A percentile compares a stretch with the other conserved stretches of the same genome.
Conservation (phyloP, 73 alveolate species). For the Paramecium tetraurelia region DNA sequence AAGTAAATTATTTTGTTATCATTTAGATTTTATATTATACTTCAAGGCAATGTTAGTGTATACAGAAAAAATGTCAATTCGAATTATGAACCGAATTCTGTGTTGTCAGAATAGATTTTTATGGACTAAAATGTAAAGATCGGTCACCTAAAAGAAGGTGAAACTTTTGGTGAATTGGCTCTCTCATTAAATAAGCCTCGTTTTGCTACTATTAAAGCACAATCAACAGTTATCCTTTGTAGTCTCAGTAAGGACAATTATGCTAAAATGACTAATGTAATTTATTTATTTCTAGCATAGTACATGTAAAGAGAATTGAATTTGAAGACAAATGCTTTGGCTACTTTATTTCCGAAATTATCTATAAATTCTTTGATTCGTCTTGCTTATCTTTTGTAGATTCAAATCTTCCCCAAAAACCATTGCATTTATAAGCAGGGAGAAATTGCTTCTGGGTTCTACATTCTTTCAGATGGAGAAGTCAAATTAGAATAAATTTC, state of each 20-base stretch:
- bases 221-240: not conserved
- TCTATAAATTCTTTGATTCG: slow-evolving; percentile 18
- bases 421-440: slow-evolving; percentile 9
- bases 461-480: slow-evolving; percentile 30
- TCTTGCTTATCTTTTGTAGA: not conserved
- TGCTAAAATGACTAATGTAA: slow-evolving; percentile 43
- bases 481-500: not conserved
- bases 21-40: slow-evolving; percentile 31
- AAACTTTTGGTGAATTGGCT: slow-evolving; percentile 41
- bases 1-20: not conserved
- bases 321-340: slow-evolving; percentile 10
- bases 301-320: slow-evolving; percentile 2
- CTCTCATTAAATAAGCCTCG: slow-evolving; percentile 36
- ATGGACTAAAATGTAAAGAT: not conserved
- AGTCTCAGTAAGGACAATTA: not conserved
- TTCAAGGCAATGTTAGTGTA: not conserved
- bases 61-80: not conserved
- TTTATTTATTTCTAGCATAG: not conserved
- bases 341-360: slow-evolving; percentile 1
- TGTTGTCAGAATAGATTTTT: not conserved
- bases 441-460: slow-evolving; percentile 5
- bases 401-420: not conserved
- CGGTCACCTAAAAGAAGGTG: slow-evolving; percentile 4
- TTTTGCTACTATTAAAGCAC: slow-evolving; percentile 39
- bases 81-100: not conserved